Evolutionary conservation across 306 rosid genomes (phyloP), one percentile per base, ranked within the genome.

Genomic region (Quercus ilex): DNA sequence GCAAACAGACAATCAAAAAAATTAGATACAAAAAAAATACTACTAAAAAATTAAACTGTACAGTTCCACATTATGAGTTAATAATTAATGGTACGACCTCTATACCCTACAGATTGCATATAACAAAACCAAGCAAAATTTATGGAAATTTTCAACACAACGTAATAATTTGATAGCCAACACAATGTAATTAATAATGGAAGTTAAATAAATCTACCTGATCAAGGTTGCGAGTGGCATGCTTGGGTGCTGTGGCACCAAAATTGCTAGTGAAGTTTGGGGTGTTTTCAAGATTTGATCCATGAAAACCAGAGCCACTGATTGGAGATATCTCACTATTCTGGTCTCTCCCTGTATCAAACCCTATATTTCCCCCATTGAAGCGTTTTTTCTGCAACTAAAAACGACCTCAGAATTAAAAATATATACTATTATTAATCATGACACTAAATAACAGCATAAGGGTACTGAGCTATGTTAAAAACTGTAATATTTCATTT

Each of bases 371-470:
- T 26, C 75, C 80, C 20, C 74, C 77, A 21, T 70, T 81, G 83
- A 79, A 79, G 20, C 87, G 86, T 82, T 86, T 88, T 86, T 87
- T 92, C 97, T 92, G 81, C 21, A 49, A 74, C 53, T 35, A 60
- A 76, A 62, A 6, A 2, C 30, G 67, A 81, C 30, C 3, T 56
- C 5, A 38, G n/a, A 63, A n/a, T 19, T 41, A 19, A 55, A 4
- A 23, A 3, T 3, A 68, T 41, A 41, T 41, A 8, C 46, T 8
- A 8, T 41, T 41, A 41, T 41, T 41, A 41, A 41, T 41, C 46
- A 41, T 41, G 46, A 41, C 4, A 68, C 11, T 7, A 6, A 11
- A 6, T 19, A 68, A 35, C 6, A 19, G 72, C 26, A 35, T 4
- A 23, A 6, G 41, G 20, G 26, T 19, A n/a, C 11, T 19, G 26